phyloP scores from a whole-genome alignment of 495 filamentous ascomycete species.

The Trichoderma asperelloides region DNA sequence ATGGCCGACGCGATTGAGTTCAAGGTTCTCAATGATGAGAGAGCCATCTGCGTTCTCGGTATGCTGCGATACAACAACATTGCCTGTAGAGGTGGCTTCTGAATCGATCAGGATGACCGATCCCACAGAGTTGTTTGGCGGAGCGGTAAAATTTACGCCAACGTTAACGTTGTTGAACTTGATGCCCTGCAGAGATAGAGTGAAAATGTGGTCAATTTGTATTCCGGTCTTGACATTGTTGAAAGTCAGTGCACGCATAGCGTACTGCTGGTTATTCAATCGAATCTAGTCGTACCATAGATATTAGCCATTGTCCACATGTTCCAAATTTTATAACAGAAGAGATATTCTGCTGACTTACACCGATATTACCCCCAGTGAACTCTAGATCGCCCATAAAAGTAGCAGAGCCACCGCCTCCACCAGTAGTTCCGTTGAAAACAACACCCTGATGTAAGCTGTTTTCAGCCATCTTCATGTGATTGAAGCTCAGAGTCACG shows the following conservation, averaged over 20 bases:
- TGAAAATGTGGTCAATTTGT: neutral
- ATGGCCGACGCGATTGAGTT: slow-evolving; percentile 40
- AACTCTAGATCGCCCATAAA: slow-evolving; percentile 66
- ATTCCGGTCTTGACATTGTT: slow-evolving; percentile 70
- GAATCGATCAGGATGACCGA: slow-evolving; percentile 71
- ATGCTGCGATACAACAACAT: neutral
- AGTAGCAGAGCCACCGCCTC: slow-evolving; percentile 54
- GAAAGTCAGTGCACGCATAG: slow-evolving; percentile 78
- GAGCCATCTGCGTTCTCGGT: slow-evolving; percentile 48
- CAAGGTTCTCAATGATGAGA: slow-evolving; percentile 71
- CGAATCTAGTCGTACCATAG: neutral
- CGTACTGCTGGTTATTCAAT: slow-evolving; percentile 81
- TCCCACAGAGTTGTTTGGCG: slow-evolving; percentile 48
- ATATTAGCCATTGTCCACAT: neutral
- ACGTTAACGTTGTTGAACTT: slow-evolving; percentile 65
- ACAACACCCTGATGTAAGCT: slow-evolving; percentile 61
- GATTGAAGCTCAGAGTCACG: slow-evolving; percentile 77
- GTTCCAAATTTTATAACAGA: neutral
- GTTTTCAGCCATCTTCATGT: slow-evolving; percentile 73
- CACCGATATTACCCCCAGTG: slow-evolving; percentile 38
- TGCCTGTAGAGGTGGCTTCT: slow-evolving; percentile 50
- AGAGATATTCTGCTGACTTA: neutral
- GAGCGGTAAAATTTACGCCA: slow-evolving; percentile 68
- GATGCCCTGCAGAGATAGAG: slow-evolving; percentile 40
- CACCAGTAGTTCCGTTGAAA: slow-evolving; percentile 38